Conservation (phyloP, 2,329 filamentous ascomycete genomes). For the Didymella pinodella region DNA sequence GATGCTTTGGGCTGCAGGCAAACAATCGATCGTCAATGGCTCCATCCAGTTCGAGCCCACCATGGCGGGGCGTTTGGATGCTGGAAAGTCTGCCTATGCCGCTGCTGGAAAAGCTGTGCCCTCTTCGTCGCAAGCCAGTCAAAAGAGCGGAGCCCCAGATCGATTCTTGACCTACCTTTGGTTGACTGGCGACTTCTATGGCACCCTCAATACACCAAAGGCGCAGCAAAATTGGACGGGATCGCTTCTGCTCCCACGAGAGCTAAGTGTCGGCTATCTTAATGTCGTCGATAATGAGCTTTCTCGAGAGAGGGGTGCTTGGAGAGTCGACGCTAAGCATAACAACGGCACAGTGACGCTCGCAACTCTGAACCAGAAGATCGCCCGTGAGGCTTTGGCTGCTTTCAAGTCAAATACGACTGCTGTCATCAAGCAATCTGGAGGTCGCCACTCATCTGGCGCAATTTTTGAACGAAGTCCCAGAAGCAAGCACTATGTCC, state of each 20-base stretch:
- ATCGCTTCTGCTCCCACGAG: conserved; percentile 54
- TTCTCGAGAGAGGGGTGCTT: conserved; percentile 50
- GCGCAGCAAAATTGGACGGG: conserved; percentile 57
- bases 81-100: conserved; percentile 54
- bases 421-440: conserved; percentile 25
- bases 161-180: conserved; percentile 55
- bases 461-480: conserved; percentile 28
- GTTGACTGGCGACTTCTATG: conserved; percentile 56
- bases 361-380: conserved; percentile 50
- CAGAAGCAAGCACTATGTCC: conserved; percentile 52
- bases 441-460: conserved; percentile 20
- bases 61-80: conserved; percentile 55
- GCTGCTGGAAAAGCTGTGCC: conserved; percentile 55
- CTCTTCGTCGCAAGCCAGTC: conserved; percentile 50
- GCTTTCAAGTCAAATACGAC: conserved; percentile 43
- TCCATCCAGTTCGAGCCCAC: conserved; percentile 47
- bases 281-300: conserved; percentile 55
- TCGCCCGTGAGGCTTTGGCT: conserved; percentile 50
- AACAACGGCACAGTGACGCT: conserved; percentile 50
- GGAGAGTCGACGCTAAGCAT: conserved; percentile 45
- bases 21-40: conserved; percentile 42
- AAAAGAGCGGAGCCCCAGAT: conserved; percentile 52
- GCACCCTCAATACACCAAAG: conserved; percentile 51
- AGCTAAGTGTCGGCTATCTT: conserved; percentile 54
- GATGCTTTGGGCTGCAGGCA: conserved; percentile 55